phyloP scores from a whole-genome alignment of 805 yeast species.

The Blastobotrys peoriensis region DNA sequence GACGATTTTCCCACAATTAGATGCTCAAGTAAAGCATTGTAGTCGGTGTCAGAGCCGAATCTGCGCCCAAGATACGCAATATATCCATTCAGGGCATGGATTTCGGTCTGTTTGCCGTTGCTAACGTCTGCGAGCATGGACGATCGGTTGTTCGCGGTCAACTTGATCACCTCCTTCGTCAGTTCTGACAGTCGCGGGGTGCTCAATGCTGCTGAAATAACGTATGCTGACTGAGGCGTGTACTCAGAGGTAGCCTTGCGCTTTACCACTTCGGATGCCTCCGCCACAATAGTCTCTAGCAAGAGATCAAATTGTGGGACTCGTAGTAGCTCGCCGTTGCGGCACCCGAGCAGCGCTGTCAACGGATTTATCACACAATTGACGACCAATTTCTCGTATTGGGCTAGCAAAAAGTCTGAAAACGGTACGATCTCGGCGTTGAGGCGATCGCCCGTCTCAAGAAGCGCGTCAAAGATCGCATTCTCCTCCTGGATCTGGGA shows the following conservation, averaged over 20 bases:
- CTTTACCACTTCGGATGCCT: conserved; percentile 39
- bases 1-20: conserved; percentile 38
- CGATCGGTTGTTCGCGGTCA: conserved; percentile 54
- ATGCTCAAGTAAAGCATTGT: conserved; percentile 40
- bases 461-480: conserved; percentile 8
- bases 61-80: conserved; percentile 50
- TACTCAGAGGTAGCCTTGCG: conserved; percentile 23
- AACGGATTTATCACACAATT: conserved; percentile 82
- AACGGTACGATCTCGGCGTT: conserved; percentile 25
- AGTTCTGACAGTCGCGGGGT: conserved; percentile 31
- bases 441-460: conserved; percentile 10
- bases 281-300: conserved; percentile 40
- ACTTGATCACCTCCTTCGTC: conserved; percentile 36
- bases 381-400: conserved; percentile 68
- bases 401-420: conserved; percentile 49
- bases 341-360: conserved; percentile 70
- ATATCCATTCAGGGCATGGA: conserved; percentile 80
- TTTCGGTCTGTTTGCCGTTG: conserved; percentile 57
- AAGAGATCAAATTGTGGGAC: conserved; percentile 33
- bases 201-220: conserved; percentile 12
- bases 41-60: conserved; percentile 38
- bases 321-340: conserved; percentile 65
- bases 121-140: conserved; percentile 68
- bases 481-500: not conserved
- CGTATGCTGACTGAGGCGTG: conserved; percentile 11